Evolutionary conservation across 495 filamentous ascomycete species (phyloP).

Genomic region (Zalerion maritima): DNA sequence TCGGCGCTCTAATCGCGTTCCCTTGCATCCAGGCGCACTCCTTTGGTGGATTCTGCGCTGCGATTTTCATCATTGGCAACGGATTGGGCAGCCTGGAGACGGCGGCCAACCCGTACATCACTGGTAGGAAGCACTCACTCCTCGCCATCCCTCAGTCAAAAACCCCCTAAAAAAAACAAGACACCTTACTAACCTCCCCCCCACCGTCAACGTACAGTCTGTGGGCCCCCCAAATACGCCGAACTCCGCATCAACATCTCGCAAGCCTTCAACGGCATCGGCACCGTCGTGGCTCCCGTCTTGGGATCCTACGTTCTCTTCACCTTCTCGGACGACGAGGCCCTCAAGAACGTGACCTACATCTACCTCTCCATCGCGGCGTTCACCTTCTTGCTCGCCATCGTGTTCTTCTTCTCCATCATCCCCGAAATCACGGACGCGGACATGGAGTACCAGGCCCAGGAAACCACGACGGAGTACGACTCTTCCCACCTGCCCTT

Average conservation of each 20-base stretch:
- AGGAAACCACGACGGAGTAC: slow-evolving; percentile 24
- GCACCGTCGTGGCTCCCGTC: slow-evolving; percentile 37
- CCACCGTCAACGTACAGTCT: slow-evolving; percentile 22
- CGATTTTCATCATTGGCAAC: slow-evolving; percentile 42
- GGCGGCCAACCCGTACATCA: slow-evolving; percentile 41
- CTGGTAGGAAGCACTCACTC: slow-evolving; percentile 15
- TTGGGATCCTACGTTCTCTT: slow-evolving; percentile 41
- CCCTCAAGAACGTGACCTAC: slow-evolving; percentile 40
- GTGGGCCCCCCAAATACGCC: slow-evolving; percentile 34
- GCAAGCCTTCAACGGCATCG: slow-evolving; percentile 40
- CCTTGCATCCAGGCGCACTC: slow-evolving; percentile 36
- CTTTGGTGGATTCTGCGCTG: slow-evolving; percentile 46
- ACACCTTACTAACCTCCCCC: too few species aligned
- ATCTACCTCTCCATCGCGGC: slow-evolving; percentile 40
- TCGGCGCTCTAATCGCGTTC: slow-evolving; percentile 42
- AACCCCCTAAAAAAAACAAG: too few species aligned
- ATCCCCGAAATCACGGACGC: slow-evolving; percentile 43
- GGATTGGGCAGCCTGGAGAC: slow-evolving; percentile 41
- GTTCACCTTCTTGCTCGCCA: slow-evolving; percentile 36
- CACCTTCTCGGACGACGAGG: slow-evolving; percentile 24
- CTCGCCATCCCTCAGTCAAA: not conserved
- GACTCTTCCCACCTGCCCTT: slow-evolving; percentile 22
- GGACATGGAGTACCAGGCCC: slow-evolving; percentile 40
- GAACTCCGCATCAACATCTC: slow-evolving; percentile 42
- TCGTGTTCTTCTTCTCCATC: slow-evolving; percentile 26